Percentiles rank a stretch among this genome's conserved stretches.
These are phyloP conservation scores for Funneliformis caledonium DNA, from an alignment of 371 early-diverging fungal species.

Conservation along the genomic window DNA sequence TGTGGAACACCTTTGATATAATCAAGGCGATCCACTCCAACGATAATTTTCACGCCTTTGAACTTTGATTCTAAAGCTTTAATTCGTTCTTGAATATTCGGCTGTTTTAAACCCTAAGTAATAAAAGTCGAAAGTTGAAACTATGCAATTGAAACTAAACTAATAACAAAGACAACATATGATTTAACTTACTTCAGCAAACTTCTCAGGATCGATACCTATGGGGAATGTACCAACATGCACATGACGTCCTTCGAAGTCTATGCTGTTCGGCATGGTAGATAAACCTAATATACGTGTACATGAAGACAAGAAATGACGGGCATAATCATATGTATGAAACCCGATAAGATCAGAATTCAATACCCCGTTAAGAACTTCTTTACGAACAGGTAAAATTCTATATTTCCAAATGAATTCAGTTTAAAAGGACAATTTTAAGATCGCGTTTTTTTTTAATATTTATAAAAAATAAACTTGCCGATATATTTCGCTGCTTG, in stretches of 20 bases:
- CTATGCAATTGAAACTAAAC: slow-evolving; percentile 20
- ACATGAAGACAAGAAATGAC: slow-evolving; percentile 97
- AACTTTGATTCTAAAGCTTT: slow-evolving; percentile 83
- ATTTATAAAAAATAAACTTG: slow-evolving; percentile 43
- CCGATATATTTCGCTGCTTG: slow-evolving; percentile 93
- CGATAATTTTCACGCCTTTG: slow-evolving; percentile 86
- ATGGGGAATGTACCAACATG: slow-evolving; percentile 99
- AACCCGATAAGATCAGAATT: slow-evolving; percentile 95
- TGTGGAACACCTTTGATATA: slow-evolving; percentile 99
- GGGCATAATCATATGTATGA: slow-evolving; percentile 99
- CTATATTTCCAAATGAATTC: slow-evolving; percentile 43
- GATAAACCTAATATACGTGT: slow-evolving; percentile 91
- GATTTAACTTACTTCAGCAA: slow-evolving; percentile 62
- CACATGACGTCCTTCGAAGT: slow-evolving; percentile 85
- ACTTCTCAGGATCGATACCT: slow-evolving; percentile 98
- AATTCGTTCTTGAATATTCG: slow-evolving; percentile 76
- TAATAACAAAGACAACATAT: background rate
- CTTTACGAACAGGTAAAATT: slow-evolving; percentile 88
- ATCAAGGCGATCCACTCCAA: slow-evolving; percentile 99
- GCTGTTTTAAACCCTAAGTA: slow-evolving; percentile 64
- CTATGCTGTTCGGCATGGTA: slow-evolving; percentile 92
- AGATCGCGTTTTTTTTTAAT: background rate
- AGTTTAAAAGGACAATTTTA: background rate
- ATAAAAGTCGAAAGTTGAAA: slow-evolving; percentile 22
- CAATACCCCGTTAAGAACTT: slow-evolving; percentile 92